These are phyloP conservation scores for Trichoderma reesei DNA, from an alignment of 495 filamentous ascomycete genomes.

Conservation along the genomic window DNA sequence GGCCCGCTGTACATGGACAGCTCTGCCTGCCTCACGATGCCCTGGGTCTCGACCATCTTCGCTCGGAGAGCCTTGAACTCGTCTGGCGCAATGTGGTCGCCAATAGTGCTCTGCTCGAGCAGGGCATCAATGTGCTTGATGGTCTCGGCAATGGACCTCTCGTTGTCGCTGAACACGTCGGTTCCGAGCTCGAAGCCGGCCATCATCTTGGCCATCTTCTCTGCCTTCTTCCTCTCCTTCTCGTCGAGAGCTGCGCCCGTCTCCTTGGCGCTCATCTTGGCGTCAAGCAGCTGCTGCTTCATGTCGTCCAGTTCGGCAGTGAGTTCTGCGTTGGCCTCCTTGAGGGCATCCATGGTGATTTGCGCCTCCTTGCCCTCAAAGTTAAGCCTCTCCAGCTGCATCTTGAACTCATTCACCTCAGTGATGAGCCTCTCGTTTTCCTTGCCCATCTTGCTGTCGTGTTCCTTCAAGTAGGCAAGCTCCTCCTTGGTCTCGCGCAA, in stretches of 20 bases:
- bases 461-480: conserved; percentile 68
- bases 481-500: conserved; percentile 78
- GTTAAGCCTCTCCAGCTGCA: conserved; percentile 88
- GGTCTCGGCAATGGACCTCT: conserved; percentile 67
- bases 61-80: conserved; percentile 66
- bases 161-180: conserved; percentile 85
- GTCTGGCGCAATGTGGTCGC: conserved; percentile 72
- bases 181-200: conserved; percentile 88
- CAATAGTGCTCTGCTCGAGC: conserved; percentile 61
- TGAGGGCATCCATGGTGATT: conserved; percentile 95
- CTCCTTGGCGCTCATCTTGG: conserved; percentile 91
- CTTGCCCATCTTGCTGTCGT: conserved; percentile 65
- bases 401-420: conserved; percentile 83
- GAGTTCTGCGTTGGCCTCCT: conserved; percentile 89
- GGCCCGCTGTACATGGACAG: conserved; percentile 52
- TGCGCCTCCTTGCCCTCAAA: conserved; percentile 94
- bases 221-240: conserved; percentile 96
- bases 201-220: conserved; percentile 99
- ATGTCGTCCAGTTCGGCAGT: conserved; percentile 87
- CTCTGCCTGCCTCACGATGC: conserved; percentile 87
- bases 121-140: conserved; percentile 74
- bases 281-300: conserved; percentile 92
- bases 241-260: conserved; percentile 79
- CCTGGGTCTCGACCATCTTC: conserved; percentile 77
- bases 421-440: conserved; percentile 76